Base-by-base conservation (phyloP, 192 early-diverging fungal genomes). In the Entomortierella parvispora region DNA sequence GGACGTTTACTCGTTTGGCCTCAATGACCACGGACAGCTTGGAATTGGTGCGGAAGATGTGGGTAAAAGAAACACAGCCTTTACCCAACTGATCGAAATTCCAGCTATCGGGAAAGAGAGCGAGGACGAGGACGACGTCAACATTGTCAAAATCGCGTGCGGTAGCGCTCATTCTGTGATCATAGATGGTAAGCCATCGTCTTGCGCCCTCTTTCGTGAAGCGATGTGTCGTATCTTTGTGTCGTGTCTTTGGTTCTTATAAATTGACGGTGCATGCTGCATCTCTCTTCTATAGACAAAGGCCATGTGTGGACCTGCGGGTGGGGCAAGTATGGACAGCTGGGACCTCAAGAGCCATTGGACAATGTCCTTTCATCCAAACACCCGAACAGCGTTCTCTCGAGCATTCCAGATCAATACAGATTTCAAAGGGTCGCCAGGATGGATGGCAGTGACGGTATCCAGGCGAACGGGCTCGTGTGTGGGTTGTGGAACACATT, bases 1-100 rank as follows among this genome's bases (percentile, higher is more conserved):
- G n/a, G 81, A 82, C 34, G 45, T 82, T 4, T 82, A 82, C 31
- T 74, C 69, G 2, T 82, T 82, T 66, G 81, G 81, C 12, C 57
- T 77, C 55, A 79, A 82, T 47, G 65, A 82, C 33, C 60, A 69
- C 50, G 81, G 81, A 7, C 74, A 71, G 56, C 48, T 79, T 34
- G 69, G 81, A n/a, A 51, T 69, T 33, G 50, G 62, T 33, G 55
- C 33, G 5, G 29, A 31, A 44, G 37, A 15, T 49, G 11, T 8
- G 34, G n/a, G n/a, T 11, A 3, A 18, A 8, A 43, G 62, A 4
- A 82, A 78, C 32, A 69, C 64, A 9, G 60, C 75, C n/a, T 46
- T 58, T 54, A 69, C 81, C 18, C 66, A 71, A 4, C 44, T 82
- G 3, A 59, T 82, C 8, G 81, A 82, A 31, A 74, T 82, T 48